phyloP scores from a whole-genome alignment of 2,329 filamentous ascomycete genomes.

The Mycosphaerelloides madeirae region DNA sequence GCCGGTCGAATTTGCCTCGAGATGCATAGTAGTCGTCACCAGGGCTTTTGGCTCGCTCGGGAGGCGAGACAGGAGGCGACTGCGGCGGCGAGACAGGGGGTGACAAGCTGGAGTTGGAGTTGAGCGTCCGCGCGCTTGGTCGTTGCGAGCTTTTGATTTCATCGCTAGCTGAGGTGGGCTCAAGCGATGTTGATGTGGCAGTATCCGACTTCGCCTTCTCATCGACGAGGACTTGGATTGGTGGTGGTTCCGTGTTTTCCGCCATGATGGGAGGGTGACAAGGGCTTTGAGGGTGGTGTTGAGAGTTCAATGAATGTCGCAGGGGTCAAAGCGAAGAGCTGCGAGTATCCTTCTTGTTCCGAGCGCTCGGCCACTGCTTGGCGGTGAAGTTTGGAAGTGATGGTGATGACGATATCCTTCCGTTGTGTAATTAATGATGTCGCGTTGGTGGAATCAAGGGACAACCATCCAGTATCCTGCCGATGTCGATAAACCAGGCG shows the following conservation, averaged over 20 bases:
- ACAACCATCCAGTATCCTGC: too few species aligned
- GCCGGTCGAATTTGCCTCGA: constrained; percentile 24
- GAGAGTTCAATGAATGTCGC: not conserved
- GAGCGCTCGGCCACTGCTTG: too few species aligned
- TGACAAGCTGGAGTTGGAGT: constrained; percentile 11
- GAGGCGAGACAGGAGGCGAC: constrained; percentile 21
- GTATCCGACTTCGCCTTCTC: not conserved
- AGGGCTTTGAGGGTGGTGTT: not conserved
- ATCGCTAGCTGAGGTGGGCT: constrained; percentile 5
- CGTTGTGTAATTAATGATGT: too few species aligned
- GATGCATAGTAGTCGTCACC: constrained; percentile 27
- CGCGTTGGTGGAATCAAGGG: too few species aligned
- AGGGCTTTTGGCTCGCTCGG: constrained; percentile 12
- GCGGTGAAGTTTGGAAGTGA: too few species aligned
- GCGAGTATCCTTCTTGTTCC: too few species aligned
- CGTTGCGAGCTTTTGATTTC: not conserved
- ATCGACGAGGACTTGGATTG: constrained; percentile 2
- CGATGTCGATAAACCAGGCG: too few species aligned
- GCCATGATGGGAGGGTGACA: not conserved
- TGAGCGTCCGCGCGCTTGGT: not conserved
- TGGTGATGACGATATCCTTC: too few species aligned
- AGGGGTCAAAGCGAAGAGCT: too few species aligned
- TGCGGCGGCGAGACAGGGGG: constrained; percentile 23
- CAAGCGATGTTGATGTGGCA: constrained; percentile 1
- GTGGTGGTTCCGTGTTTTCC: not conserved